Evolutionary conservation across 2,329 filamentous ascomycete species (phyloP).

Genomic region (Elsinoe perseae): DNA sequence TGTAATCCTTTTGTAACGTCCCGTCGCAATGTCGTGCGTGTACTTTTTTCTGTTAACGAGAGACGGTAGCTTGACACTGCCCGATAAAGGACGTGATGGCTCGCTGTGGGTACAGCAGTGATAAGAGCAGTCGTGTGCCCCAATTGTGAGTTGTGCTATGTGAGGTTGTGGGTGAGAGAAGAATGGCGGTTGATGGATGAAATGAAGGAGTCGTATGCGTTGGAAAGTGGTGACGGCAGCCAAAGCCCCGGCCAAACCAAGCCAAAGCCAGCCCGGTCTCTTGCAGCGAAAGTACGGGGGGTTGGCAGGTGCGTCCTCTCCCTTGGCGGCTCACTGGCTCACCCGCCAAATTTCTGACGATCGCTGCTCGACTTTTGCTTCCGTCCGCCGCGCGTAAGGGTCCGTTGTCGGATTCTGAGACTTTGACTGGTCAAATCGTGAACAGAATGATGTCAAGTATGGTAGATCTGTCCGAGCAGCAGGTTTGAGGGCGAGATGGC

Average conservation of each 20-base stretch:
- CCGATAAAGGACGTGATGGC: neutral
- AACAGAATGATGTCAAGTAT: constrained; percentile 7
- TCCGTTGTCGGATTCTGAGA: constrained; percentile 12
- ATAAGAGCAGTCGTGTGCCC: neutral
- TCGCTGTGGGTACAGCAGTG: constrained; percentile 10
- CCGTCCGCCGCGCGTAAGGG: constrained; percentile 9
- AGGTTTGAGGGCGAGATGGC: neutral
- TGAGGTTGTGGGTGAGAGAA: constrained; percentile 1
- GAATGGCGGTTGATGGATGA: constrained; percentile 7
- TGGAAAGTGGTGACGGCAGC: constrained; percentile 5
- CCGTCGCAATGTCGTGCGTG: constrained; percentile 11
- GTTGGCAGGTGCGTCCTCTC: neutral
- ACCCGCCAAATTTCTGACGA: constrained; percentile 2
- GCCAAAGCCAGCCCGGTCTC: neutral
- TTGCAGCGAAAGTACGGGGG: neutral
- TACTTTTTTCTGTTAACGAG: constrained; percentile 15
- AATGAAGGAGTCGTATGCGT: neutral
- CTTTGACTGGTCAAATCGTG: neutral
- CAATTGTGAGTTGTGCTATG: neutral
- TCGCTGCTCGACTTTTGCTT: neutral
- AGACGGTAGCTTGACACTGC: constrained; percentile 13
- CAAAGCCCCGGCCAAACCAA: neutral
- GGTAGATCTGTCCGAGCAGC: constrained; percentile 2
- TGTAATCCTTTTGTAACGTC: constrained; percentile 14
- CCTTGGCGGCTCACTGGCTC: constrained; percentile 4